Evolutionary conservation across 129 eudicot genomes (phyloP).

Genomic region (Logfia minima): DNA sequence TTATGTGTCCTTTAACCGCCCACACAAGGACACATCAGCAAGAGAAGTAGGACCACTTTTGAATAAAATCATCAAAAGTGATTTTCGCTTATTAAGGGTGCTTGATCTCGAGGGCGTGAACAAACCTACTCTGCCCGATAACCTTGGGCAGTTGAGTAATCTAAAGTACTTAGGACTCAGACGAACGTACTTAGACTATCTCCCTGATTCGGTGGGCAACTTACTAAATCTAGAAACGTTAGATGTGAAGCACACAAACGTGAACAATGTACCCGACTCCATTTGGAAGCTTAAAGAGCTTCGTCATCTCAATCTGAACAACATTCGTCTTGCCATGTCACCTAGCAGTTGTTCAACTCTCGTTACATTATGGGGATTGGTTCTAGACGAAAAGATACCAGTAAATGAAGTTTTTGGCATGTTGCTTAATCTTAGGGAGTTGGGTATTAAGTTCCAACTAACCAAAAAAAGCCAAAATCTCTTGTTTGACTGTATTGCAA

Average conservation of each 20-base stretch:
- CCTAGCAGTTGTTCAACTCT: constrained; percentile 33
- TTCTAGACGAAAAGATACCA: constrained; percentile 36
- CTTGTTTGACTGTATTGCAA: constrained; percentile 44
- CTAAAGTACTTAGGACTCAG: constrained; percentile 64
- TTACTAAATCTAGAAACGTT: constrained; percentile 51
- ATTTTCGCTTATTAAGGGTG: constrained; percentile 48
- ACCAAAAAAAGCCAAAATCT: constrained; percentile 18
- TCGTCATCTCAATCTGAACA: constrained; percentile 54
- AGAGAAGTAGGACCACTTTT: constrained; percentile 45
- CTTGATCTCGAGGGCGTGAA: constrained; percentile 64
- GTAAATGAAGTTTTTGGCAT: constrained; percentile 33
- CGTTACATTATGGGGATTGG: constrained; percentile 50
- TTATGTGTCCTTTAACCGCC: constrained; percentile 48
- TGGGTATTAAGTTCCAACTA: constrained; percentile 46
- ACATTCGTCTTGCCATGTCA: constrained; percentile 39
- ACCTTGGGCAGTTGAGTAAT: constrained; percentile 32
- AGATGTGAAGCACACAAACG: constrained; percentile 60
- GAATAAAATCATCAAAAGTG: constrained; percentile 24
- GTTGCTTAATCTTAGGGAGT: constrained; percentile 41
- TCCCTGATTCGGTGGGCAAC: constrained; percentile 53
- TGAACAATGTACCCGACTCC: constrained; percentile 46
- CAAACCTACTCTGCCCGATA: constrained; percentile 54
- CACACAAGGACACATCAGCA: constrained; percentile 42
- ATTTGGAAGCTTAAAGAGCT: constrained; percentile 51
- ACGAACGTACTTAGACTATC: constrained; percentile 50